phyloP scores from a whole-genome alignment of 2,329 filamentous ascomycete species.

The Coniochaeta sp. region DNA sequence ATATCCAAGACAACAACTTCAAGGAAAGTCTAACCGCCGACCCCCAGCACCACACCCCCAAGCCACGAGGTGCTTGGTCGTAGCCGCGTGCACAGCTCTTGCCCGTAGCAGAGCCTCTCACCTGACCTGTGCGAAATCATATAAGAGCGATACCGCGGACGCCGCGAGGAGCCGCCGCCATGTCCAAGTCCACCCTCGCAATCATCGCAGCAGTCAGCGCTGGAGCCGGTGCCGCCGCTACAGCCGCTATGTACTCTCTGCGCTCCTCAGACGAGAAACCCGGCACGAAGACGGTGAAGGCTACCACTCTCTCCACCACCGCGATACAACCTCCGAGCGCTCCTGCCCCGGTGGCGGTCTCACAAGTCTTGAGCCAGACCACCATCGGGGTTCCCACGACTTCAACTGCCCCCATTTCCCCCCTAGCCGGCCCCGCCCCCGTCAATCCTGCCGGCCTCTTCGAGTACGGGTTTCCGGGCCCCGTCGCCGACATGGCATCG shows the following conservation, averaged over 20 bases:
- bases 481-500: conserved; percentile 72
- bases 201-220: conserved; percentile 71
- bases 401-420: conserved; percentile 13
- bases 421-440: conserved; percentile 30
- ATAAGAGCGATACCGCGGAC: conserved; percentile 14
- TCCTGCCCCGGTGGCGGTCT: conserved; percentile 41
- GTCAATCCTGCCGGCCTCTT: conserved; percentile 73
- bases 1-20: not conserved
- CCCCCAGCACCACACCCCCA: not conserved
- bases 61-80: not conserved
- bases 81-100: not conserved
- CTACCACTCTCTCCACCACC: conserved; percentile 24
- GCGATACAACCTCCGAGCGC: conserved; percentile 16
- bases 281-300: conserved; percentile 18
- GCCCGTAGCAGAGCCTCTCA: not conserved
- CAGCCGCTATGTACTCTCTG: conserved; percentile 59
- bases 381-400: conserved; percentile 18
- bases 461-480: conserved; percentile 88
- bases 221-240: conserved; percentile 68
- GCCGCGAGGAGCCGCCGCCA: conserved; percentile 22
- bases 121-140: not conserved
- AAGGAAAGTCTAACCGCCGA: not conserved
- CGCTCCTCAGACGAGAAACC: conserved; percentile 39
- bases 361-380: conserved; percentile 41
- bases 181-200: conserved; percentile 74